Percentiles rank a stretch among this genome's conserved stretches.
Conservation (phyloP, 2,329 filamentous ascomycete species). For the Monilinia aucupariae region DNA sequence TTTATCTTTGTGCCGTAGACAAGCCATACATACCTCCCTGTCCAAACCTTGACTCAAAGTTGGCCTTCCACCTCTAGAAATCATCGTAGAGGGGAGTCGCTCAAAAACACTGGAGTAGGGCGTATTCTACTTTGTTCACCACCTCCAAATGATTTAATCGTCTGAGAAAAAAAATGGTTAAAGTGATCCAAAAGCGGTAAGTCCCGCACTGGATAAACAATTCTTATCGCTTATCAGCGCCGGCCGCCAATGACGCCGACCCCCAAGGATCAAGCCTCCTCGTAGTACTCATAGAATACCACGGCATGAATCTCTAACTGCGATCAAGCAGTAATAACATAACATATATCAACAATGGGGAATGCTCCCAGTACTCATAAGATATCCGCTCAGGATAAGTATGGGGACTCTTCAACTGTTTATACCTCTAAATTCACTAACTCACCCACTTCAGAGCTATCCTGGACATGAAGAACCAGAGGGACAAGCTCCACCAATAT, state of each 20-base stretch:
- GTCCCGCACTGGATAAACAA: neutral
- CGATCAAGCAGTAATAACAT: conserved; percentile 17
- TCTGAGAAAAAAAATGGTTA: neutral
- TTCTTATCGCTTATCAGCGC: conserved; percentile 17
- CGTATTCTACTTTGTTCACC: neutral
- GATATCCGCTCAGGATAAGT: conserved; percentile 83
- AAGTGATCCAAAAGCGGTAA: conserved; percentile 5
- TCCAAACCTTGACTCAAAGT: conserved; percentile 55
- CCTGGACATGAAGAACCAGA: conserved; percentile 94
- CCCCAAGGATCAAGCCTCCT: neutral
- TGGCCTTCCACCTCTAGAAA: conserved; percentile 39
- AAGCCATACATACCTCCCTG: conserved; percentile 47
- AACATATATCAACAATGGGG: conserved; percentile 46
- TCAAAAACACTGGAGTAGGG: neutral
- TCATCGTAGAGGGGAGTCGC: conserved; percentile 27
- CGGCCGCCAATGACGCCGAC: conserved; percentile 15
- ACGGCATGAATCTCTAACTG: conserved; percentile 1
- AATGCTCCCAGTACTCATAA: conserved; percentile 59
- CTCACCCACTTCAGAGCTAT: conserved; percentile 62
- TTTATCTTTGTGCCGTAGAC: conserved; percentile 5
- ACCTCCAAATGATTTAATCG: neutral
- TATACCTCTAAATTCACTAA: neutral
- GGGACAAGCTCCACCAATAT: conserved; percentile 95
- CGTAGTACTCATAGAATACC: neutral
- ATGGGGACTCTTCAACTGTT: conserved; percentile 33